Evolutionary conservation across 352 stramenopile genomes (phyloP).

Genomic region (Globisporangium lucens): DNA sequence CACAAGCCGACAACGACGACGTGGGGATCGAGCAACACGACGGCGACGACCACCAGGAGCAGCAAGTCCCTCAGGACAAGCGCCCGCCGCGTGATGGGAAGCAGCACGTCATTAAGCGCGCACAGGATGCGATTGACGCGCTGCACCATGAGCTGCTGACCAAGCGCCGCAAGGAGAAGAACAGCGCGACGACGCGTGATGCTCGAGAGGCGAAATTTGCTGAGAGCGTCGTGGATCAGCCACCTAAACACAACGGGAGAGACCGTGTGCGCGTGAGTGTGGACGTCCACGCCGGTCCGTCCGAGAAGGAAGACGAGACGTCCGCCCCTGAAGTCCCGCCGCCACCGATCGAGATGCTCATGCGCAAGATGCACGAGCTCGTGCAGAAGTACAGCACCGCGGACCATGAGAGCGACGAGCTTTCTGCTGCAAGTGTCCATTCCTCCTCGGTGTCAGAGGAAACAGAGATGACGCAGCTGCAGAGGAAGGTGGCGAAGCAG

Average conservation of each 20-base stretch:
- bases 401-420: neutral
- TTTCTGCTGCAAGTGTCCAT: neutral
- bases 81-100: neutral
- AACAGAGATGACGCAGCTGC: constrained; percentile 22
- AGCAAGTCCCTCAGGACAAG: neutral
- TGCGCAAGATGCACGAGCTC: constrained; percentile 57
- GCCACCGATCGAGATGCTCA: constrained; percentile 45
- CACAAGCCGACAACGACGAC: neutral
- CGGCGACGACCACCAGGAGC: neutral
- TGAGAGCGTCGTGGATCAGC: neutral
- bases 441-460: neutral
- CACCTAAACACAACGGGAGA: neutral
- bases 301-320: neutral
- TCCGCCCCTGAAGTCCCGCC: neutral
- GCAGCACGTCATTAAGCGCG: constrained; percentile 12
- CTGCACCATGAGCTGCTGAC: constrained; percentile 11
- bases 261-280: neutral
- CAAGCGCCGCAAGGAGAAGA: neutral
- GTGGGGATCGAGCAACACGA: neutral
- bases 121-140: constrained; percentile 14
- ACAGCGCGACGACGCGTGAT: neutral
- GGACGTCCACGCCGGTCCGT: constrained; percentile 3
- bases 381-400: constrained; percentile 41
- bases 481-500: constrained; percentile 27
- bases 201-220: too few species aligned